Base-by-base conservation (phyloP, 306 rosid species). In the Pueraria montana region DNA sequence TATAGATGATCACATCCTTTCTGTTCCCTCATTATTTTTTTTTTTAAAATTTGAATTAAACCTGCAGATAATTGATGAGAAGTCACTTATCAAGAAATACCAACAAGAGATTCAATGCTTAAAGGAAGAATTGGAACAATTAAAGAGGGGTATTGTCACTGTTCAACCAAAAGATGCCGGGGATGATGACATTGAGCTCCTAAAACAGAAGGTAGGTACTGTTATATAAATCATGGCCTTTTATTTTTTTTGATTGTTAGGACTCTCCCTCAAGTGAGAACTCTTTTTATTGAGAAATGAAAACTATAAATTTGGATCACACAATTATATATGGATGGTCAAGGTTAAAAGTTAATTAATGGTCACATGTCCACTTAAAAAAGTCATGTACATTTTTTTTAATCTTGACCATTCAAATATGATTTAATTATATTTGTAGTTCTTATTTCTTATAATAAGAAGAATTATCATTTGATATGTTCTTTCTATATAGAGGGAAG, bases 51-150 rank as follows among this genome's bases (percentile, higher is more conserved):
- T 72, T 72, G 11, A 49, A 27, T 27, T 72, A 78, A 76, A 72
- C 52, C 86, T 83, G 92, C 92, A 96, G 99, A 96, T 96, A 87
- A 91, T 96, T 86, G 99, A 96, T 86, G 99, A 96, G 91, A 96
- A 96, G 81, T 96, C 99, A 8, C 98, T 96, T 55, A 96, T 96
- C 78, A 96, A 96, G 90, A 96, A 96, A 85, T 96, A 96, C 85
- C 99, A 96, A 84, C 90, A 90, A 11, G 97, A 96, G 91, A 96
- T 96, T 84, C 97, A 85, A 69, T 79, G 87, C 86, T 88, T 96
- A 81, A 96, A 87, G 93, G 97, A 96, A 85, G 99, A 96, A 86
- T 83, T 96, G 80, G 97, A 96, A 18, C 97, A 92, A 77, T 80
- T 96, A 84, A 94, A 91, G 92, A 89, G 74, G 85, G 99, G 99